Percentiles rank a stretch among this genome's conserved stretches.
These are phyloP conservation scores for Candida sithepensis DNA, from an alignment of 805 yeast species.

Conservation along the genomic window DNA sequence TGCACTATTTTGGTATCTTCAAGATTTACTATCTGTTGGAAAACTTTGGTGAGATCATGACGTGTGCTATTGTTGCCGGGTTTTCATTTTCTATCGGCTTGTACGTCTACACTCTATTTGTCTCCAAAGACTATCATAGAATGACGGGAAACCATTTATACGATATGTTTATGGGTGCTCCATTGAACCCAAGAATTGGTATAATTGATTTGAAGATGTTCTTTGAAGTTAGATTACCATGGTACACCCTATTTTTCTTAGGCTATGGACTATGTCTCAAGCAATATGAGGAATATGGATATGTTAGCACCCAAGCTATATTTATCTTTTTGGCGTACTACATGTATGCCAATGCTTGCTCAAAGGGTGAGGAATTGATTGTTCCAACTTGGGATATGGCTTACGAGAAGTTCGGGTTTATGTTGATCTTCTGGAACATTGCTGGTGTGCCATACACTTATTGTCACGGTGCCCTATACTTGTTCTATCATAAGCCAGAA, in stretches of 20 bases:
- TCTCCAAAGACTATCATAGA: conserved; percentile 76
- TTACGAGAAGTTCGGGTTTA: conserved; percentile 98
- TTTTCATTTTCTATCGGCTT: conserved; percentile 62
- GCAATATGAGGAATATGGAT: conserved; percentile 81
- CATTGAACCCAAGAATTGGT: conserved; percentile 93
- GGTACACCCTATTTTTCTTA: conserved; percentile 85
- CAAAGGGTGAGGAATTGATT: conserved; percentile 95
- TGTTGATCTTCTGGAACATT: conserved; percentile 97
- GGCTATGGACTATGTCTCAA: conserved; percentile 69
- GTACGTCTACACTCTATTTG: conserved; percentile 61
- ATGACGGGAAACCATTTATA: conserved; percentile 90
- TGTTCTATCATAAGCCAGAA: conserved; percentile 77
- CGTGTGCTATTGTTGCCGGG: conserved; percentile 83
- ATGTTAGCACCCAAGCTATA: conserved; percentile 69
- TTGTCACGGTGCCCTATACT: conserved; percentile 85
- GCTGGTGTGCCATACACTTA: conserved; percentile 99
- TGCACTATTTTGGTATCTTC: conserved; percentile 76
- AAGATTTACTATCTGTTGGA: conserved; percentile 73
- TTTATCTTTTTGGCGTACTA: conserved; percentile 82
- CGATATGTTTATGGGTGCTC: conserved; percentile 96
- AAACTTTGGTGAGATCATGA: conserved; percentile 87
- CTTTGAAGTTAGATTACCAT: conserved; percentile 94
- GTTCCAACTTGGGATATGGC: conserved; percentile 99
- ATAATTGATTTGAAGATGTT: conserved; percentile 93
- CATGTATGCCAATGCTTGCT: conserved; percentile 94